Evolutionary conservation across 495 filamentous ascomycete genomes (phyloP), one percentile per base, ranked within the genome.

Genomic region (Tuber aestivum): DNA sequence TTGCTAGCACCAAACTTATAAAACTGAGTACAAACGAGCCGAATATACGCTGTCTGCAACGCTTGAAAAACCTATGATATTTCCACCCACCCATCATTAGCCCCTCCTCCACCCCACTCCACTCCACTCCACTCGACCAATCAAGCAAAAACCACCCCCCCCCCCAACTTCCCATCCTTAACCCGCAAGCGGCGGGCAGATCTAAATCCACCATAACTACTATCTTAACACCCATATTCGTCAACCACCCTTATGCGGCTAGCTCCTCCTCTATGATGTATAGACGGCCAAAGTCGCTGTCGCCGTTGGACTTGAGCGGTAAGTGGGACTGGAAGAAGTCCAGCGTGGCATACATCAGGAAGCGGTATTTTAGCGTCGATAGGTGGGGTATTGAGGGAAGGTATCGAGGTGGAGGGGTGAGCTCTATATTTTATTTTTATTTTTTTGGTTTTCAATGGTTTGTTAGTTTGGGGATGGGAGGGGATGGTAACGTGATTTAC

Each of bases 391-490:
- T 23, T n/a, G 48, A 1, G 94, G 92, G 84, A 97, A 97, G 83
- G 97, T 87, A 69, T 92, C 89, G 75, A 96, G 92, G 85, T 97
- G 95, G 83, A 99, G 92, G 70, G 95, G 95, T 83, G 97, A 97
- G 85, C 97, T 96, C 95, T 97, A 41, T 32, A 40, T 40, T 40
- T 40, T 40, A 40, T 40, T 40, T 65, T 48, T 48, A 21, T 48
- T 48, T 48, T 48, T 32, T 61, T 32, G 23, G 27, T 0, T 1
- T 32, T 32, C 40, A 3, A 21, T 69, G 1, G 69, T 80, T 77
- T 45, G 45, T 44, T 35, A 9, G 44, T 70, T 48, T 65, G 16
- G 70, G 75, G 70, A 69, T 44, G 12, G 12, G n/a, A n/a, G n/a
- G n/a, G n/a, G n/a, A n/a, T n/a, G n/a, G n/a, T n/a, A n/a, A n/a